Evolutionary conservation across 805 yeast genomes (phyloP).

Genomic region (Candida oleophila): DNA sequence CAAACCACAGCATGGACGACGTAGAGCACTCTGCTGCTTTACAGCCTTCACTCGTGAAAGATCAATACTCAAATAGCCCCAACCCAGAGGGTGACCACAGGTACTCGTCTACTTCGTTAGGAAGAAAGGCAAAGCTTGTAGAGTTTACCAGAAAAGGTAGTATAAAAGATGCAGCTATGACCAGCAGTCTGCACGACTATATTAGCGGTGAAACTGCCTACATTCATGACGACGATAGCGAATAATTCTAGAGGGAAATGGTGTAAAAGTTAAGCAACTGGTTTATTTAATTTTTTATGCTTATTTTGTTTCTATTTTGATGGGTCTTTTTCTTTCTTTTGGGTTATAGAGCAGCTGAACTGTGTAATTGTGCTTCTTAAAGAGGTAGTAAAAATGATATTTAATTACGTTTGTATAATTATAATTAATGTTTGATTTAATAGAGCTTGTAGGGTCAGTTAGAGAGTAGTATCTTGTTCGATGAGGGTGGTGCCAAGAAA

Average conservation of each 20-base stretch:
- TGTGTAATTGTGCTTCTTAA: neutral
- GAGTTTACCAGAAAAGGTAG: conserved; percentile 47
- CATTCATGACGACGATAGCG: conserved; percentile 32
- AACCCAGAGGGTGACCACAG: conserved; percentile 2
- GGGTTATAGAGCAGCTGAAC: no score
- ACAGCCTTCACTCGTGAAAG: neutral
- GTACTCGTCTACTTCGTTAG: conserved; percentile 16
- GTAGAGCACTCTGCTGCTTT: neutral
- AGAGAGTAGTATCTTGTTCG: no score
- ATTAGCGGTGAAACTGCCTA: conserved; percentile 33
- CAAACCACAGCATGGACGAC: neutral
- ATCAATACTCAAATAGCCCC: neutral
- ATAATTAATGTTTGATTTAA: conserved; percentile 3
- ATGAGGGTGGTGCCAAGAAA: no score
- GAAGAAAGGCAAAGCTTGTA: conserved; percentile 42
- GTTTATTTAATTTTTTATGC: neutral
- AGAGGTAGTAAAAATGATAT: conserved; percentile 1
- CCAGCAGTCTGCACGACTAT: conserved; percentile 19
- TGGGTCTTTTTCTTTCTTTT: no score
- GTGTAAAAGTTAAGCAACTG: neutral
- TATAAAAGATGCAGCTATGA: conserved; percentile 37
- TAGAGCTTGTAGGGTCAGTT: neutral
- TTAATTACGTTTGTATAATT: neutral
- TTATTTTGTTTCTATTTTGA: no score
- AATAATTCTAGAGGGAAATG: conserved; percentile 9